Conservation (phyloP, 495 filamentous ascomycete species). For the Daldinia caldariorum region DNA sequence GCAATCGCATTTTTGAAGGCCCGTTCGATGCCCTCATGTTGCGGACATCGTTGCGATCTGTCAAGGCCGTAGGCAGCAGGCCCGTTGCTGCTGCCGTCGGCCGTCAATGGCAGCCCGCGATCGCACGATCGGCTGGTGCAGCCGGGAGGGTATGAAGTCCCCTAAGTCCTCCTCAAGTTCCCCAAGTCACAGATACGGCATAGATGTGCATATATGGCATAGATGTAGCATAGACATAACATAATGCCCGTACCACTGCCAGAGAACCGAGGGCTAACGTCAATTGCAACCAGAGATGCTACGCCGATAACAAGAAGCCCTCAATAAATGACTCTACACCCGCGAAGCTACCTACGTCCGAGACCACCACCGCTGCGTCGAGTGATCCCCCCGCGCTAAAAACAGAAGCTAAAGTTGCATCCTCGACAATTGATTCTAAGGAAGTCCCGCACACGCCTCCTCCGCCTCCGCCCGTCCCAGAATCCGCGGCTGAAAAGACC, state of each 20-base stretch:
- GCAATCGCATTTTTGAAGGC: conserved; percentile 54
- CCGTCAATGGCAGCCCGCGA: conserved; percentile 66
- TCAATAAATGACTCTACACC: conserved; percentile 60
- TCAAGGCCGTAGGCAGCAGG: conserved; percentile 63
- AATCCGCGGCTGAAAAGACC: conserved; percentile 3
- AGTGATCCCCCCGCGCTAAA: conserved; percentile 59
- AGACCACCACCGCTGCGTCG: conserved; percentile 62
- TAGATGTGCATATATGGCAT: not conserved
- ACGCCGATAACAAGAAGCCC: conserved; percentile 65
- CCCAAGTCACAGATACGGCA: too few relatives aligned
- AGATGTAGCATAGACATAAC: not conserved
- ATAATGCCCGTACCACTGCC: not conserved
- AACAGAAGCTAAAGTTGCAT: conserved; percentile 51
- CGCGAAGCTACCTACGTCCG: conserved; percentile 66
- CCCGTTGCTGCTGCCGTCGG: conserved; percentile 56
- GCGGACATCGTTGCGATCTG: conserved; percentile 70
- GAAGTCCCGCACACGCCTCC: conserved; percentile 70
- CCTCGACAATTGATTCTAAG: conserved; percentile 67
- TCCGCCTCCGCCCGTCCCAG: conserved; percentile 53
- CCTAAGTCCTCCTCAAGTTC: not conserved
- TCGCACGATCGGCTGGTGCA: conserved; percentile 45
- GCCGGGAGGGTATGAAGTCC: conserved; percentile 48
- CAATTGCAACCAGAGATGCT: conserved; percentile 61
- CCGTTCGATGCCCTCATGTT: conserved; percentile 70
- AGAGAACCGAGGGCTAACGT: conserved; percentile 3